phyloP scores from a whole-genome alignment of 306 rosid genomes.

The Pachyrhizus erosus region DNA sequence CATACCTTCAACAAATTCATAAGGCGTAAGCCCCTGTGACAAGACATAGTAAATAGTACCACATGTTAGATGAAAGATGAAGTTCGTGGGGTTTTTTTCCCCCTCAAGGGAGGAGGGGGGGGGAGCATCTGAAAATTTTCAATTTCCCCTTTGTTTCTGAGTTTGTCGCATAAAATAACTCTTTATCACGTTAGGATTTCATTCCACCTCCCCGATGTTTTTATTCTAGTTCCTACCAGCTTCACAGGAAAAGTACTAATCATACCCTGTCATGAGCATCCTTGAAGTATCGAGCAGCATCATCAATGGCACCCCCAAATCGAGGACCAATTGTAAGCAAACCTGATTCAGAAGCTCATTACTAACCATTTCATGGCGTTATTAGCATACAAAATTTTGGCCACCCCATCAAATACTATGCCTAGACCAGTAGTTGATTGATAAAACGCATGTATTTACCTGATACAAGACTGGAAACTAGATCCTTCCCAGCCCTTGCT shows the following conservation, averaged over 20 bases:
- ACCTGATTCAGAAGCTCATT: slow-evolving; percentile 69
- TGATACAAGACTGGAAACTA: slow-evolving; percentile 93
- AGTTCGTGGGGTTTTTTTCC: background rate
- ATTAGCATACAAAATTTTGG: slow-evolving; percentile 6
- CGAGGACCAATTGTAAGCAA: slow-evolving; percentile 99
- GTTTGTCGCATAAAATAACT: background rate
- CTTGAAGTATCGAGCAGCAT: slow-evolving; percentile 99
- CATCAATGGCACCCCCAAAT: slow-evolving; percentile 99
- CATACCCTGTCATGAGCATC: slow-evolving; percentile 93
- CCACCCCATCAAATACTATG: slow-evolving; percentile 17
- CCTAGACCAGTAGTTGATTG: slow-evolving; percentile 18
- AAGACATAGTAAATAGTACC: slow-evolving; percentile 36
- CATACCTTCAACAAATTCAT: slow-evolving; percentile 95
- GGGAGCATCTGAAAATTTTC: background rate
- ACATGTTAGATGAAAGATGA: slow-evolving; percentile 36
- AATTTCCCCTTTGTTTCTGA: background rate
- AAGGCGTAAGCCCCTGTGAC: slow-evolving; percentile 78
- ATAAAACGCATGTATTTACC: slow-evolving; percentile 57
- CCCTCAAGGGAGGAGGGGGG: background rate
- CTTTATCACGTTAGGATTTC: slow-evolving; percentile 5
- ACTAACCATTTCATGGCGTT: slow-evolving; percentile 37
- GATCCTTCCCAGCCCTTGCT: slow-evolving; percentile 99
- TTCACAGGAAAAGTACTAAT: slow-evolving; percentile 31
- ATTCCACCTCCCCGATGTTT: background rate
- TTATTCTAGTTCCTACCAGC: slow-evolving; percentile 12